These are phyloP conservation scores for Calycina herbarum DNA, from an alignment of 2,329 filamentous ascomycete genomes.

Conservation along the genomic window DNA sequence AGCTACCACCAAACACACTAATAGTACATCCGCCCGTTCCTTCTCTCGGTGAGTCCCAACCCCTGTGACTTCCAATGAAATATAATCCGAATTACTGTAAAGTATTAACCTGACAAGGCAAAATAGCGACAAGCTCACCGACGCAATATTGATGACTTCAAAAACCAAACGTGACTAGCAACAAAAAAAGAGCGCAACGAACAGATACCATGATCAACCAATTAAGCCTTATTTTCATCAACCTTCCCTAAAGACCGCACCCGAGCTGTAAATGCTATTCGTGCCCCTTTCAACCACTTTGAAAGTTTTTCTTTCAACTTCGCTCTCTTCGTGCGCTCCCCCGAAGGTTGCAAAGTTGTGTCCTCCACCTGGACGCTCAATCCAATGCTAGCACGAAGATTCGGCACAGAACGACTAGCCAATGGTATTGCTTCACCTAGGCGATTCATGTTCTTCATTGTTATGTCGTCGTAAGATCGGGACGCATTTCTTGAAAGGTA, in stretches of 20 bases:
- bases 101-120: conserved; percentile 12
- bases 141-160: conserved; percentile 17
- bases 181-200: conserved; percentile 9
- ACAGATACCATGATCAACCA: not conserved
- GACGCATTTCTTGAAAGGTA: conserved; percentile 29
- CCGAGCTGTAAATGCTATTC: conserved; percentile 28
- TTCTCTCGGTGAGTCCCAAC: not conserved
- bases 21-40: conserved; percentile 3
- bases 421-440: conserved; percentile 14
- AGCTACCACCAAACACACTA: conserved; percentile 8
- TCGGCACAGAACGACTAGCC: conserved; percentile 24
- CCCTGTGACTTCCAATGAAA: conserved; percentile 9
- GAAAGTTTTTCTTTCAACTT: conserved; percentile 31
- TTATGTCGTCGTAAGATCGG: conserved; percentile 35
- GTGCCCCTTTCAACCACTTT: conserved; percentile 33
- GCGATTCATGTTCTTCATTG: conserved; percentile 26
- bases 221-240: conserved; percentile 8
- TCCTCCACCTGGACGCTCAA: conserved; percentile 19
- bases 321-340: conserved; percentile 22
- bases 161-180: conserved; percentile 10
- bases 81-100: conserved; percentile 9
- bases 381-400: conserved; percentile 24
- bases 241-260: conserved; percentile 22
- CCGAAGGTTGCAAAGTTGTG: conserved; percentile 20
- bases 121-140: conserved; percentile 11